Base-by-base conservation (phyloP, 805 yeast species). In the Yamadazyma laniorum region DNA sequence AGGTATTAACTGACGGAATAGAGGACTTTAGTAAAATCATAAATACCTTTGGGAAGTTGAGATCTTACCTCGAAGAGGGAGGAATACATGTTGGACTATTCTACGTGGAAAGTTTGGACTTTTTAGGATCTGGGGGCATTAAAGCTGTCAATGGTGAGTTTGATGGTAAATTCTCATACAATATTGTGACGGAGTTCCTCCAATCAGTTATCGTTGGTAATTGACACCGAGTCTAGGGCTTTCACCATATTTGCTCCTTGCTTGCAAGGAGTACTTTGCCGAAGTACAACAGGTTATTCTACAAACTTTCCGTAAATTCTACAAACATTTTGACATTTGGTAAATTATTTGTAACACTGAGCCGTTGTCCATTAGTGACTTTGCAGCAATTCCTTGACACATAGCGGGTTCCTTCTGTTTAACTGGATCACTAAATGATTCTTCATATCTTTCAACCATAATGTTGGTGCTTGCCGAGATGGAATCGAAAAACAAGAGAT, bases 41-140 rank as follows among this genome's bases (percentile, higher is more conserved):
- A 26, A 48, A 56, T 35, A 38, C 39, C 6, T 35, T 50, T 5
- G 56, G 52, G 18, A 47, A 49, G 17, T 35, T 63, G 15, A 43
- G 48, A 21, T 42, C 39, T 3, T 43, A 43, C 25, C 32, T 55
- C 9, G 69, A 63, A 34, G 48, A 50, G 4, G 67, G 67, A 12
- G 69, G 68, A 22, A 56, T 61, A 22, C 69, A 63, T 45, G 67
- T 59, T 26, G 55, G 59, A 3, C 33, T 60, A 39, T 56, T 61
- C 22, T 61, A 59, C 42, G 63, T 63, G 6, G 69, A 63, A 44
- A 47, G 60, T 30, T 47, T 59, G n/a, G 66, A 61, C 40, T 63
- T 45, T 44, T 32, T 51, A 22, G 49, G 56, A n/a, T 23, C 38
- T 4, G 62, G 62, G 2, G 47, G 44, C n/a, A 28, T 41, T 25